These are phyloP conservation scores for Dalbergia oliveri DNA, from an alignment of 306 rosid species.

Conservation along the genomic window DNA sequence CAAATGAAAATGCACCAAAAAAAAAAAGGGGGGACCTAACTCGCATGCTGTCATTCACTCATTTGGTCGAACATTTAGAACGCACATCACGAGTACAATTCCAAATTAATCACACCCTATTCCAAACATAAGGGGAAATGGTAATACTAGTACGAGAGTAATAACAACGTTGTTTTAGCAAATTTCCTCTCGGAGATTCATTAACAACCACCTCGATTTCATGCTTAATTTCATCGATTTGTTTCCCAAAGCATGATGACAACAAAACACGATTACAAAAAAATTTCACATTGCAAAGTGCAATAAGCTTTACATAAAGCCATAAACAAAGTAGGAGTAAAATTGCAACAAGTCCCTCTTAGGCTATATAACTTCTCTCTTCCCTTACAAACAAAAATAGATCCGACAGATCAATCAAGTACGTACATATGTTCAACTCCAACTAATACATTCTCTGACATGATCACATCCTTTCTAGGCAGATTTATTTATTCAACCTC, in stretches of 20 bases:
- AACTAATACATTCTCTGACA: not conserved
- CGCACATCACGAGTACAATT: slow-evolving; percentile 18
- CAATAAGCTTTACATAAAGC: slow-evolving; percentile 5
- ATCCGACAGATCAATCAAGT: not conserved
- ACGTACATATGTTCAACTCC: not conserved
- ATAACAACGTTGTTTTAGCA: not conserved
- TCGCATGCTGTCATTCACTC: slow-evolving; percentile 4
- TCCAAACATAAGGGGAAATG: not conserved
- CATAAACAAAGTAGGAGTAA: not conserved
- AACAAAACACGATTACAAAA: not conserved
- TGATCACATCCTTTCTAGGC: not conserved
- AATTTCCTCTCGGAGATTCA: not conserved
- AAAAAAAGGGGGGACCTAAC: not conserved
- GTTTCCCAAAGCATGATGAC: not conserved
- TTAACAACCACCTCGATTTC: not conserved
- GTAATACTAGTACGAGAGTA: not conserved
- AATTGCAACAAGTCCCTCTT: not conserved
- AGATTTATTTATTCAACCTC: slow-evolving; percentile 21
- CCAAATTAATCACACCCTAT: not conserved
- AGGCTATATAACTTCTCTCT: not conserved
- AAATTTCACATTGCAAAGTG: slow-evolving; percentile 18
- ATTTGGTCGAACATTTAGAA: slow-evolving; percentile 38
- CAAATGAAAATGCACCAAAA: slow-evolving; percentile 18
- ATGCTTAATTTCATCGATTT: not conserved
- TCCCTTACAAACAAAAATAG: slow-evolving; percentile 6